phyloP scores from a whole-genome alignment of 345 rosid species.

The Eucalyptus pauciflora region DNA sequence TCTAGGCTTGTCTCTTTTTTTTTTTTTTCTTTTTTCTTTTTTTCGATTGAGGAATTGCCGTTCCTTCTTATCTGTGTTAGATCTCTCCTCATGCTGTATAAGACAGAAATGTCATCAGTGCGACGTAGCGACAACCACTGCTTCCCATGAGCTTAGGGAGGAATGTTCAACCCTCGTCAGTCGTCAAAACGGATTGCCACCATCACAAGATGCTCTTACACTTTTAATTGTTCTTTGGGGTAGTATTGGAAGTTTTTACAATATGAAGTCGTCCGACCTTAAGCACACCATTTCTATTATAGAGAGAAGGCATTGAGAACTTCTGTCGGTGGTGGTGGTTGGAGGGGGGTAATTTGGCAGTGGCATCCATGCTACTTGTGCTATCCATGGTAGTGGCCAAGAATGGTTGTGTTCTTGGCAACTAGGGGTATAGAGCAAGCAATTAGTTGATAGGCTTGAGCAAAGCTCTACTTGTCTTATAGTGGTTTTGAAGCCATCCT shows the following conservation, averaged over 20 bases:
- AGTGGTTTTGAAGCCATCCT: too few species aligned
- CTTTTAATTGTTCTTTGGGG: background rate
- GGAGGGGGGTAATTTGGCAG: background rate
- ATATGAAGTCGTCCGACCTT: background rate
- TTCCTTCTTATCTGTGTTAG: background rate
- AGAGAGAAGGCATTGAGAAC: background rate
- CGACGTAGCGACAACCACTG: background rate
- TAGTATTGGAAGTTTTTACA: background rate
- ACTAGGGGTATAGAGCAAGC: too few species aligned
- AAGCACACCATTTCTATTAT: background rate
- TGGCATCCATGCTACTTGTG: background rate
- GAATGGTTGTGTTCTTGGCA: background rate
- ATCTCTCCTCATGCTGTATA: too few species aligned
- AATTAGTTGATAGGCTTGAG: too few species aligned
- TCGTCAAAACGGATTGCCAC: accelerated
- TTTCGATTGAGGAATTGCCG: background rate
- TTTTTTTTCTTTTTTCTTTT: too few species aligned
- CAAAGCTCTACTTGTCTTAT: too few species aligned
- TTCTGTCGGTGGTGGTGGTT: accelerated
- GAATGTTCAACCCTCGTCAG: background rate
- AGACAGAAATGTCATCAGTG: too few species aligned
- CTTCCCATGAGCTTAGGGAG: background rate
- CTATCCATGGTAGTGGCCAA: background rate
- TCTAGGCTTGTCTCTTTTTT: background rate
- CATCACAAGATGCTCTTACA: background rate